Conservation (phyloP, 108 stramenopile genomes). For the Nannochloropsis gaditana region DNA sequence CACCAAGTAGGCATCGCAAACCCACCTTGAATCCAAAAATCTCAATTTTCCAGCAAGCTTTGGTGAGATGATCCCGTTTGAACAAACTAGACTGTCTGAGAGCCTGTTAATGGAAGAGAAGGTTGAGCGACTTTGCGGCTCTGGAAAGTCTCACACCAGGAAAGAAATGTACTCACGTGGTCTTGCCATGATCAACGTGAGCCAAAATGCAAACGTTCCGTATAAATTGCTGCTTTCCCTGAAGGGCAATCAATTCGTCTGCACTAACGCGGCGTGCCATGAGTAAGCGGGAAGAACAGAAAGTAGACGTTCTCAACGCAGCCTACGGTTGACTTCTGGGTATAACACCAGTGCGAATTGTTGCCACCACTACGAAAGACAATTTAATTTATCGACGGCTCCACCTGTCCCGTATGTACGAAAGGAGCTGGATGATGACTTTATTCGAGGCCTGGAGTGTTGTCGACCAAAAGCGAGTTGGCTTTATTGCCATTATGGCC, state of each 20-base stretch:
- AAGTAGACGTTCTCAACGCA: no score
- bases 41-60: slow-evolving; percentile 60
- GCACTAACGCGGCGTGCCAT: slow-evolving; percentile 4
- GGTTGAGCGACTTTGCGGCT: neutral
- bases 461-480: no score
- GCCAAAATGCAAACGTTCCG: slow-evolving; percentile 61
- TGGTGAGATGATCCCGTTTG: slow-evolving; percentile 59
- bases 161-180: slow-evolving; percentile 33
- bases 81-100: slow-evolving; percentile 56
- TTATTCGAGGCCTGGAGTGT: no score
- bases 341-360: no score
- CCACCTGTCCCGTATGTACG: no score
- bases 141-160: neutral
- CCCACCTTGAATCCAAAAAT: slow-evolving; percentile 58
- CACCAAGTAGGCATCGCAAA: neutral
- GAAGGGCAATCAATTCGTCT: neutral
- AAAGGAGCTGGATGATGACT: no score
- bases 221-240: slow-evolving; percentile 23
- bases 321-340: no score
- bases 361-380: no score
- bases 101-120: slow-evolving; percentile 39
- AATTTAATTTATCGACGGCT: no score
- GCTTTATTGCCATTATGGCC: no score
- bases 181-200: slow-evolving; percentile 64
- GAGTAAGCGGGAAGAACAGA: neutral